phyloP scores from a whole-genome alignment of 805 yeast genomes.

The Ogataea dorogensis region DNA sequence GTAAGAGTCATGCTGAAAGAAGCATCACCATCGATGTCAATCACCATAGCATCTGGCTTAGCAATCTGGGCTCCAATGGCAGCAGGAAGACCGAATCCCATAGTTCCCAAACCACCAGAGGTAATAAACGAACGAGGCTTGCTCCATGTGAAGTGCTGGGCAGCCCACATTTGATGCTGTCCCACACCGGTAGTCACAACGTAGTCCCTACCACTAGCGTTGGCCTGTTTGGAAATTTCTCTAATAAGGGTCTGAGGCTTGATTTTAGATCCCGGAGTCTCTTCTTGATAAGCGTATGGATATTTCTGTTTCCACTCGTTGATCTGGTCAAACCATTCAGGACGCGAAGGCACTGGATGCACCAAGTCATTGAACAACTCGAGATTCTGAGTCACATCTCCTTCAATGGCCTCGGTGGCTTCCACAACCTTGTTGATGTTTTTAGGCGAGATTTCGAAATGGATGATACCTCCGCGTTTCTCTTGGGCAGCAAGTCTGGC shows the following conservation, averaged over 20 bases:
- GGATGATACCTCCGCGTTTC: constrained; percentile 92
- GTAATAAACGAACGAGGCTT: constrained; percentile 91
- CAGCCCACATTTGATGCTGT: constrained; percentile 99
- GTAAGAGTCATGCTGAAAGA: constrained; percentile 97
- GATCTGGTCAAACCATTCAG: constrained; percentile 76
- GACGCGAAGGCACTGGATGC: constrained; percentile 60
- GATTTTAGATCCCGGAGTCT: constrained; percentile 75
- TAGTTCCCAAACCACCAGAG: constrained; percentile 98
- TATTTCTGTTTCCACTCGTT: constrained; percentile 80
- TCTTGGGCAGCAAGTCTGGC: constrained; percentile 88
- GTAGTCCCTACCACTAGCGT: constrained; percentile 64
- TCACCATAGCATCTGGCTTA: constrained; percentile 89
- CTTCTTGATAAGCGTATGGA: constrained; percentile 80
- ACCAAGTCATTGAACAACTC: constrained; percentile 70
- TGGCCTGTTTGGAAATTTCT: constrained; percentile 72
- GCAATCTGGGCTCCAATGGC: constrained; percentile 99
- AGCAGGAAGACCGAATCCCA: constrained; percentile 97
- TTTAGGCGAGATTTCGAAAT: constrained; percentile 94
- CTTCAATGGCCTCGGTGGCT: constrained; percentile 95
- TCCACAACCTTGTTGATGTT: constrained; percentile 96
- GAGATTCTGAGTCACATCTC: constrained; percentile 85
- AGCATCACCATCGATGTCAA: constrained; percentile 98
- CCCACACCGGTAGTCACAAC: constrained; percentile 98
- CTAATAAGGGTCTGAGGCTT: constrained; percentile 91
- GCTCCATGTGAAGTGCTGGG: constrained; percentile 95